Evolutionary conservation across 2,329 filamentous ascomycete genomes (phyloP), one percentile per base, ranked within the genome.

Genomic region (Fusarium cyanostomum): DNA sequence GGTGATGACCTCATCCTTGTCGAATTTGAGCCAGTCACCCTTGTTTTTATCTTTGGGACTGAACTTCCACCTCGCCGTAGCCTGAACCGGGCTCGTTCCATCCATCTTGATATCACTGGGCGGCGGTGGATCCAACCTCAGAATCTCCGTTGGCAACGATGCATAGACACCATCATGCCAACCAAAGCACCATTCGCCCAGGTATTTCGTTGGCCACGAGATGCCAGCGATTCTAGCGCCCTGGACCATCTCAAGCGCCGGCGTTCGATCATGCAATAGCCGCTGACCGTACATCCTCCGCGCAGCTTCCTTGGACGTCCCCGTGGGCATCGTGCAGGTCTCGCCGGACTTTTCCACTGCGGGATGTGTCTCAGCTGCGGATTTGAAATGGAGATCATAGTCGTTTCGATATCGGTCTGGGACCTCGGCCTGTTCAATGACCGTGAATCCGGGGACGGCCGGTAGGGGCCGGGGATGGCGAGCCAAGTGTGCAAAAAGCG

Each of bases 1-100:
- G 63, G 82, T 86, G 13, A 90, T 89, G 4, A 82, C 79, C 62
- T 91, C 89, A 16, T 86, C 86, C 71, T 88, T 89, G 27, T 89
- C 87, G 69, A 91, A 85, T 62, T 77, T 80, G n/a, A 87, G 75
- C 84, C 84, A 87, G 10, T 79, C 72, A 26, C 78, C 78, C 18
- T 74, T 76, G 16, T 26, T 50, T 49, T 61, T 71, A 9, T 79
- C 77, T 62, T 80, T 82, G 31, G 79, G 78, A 44, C 77, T 75
- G 74, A 84, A 86, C 71, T 80, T 84, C 84, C 84, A 87, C 55
- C 78, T 77, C 11, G 83, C 77, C 35, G 80, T 78, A 9, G 82
- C 84, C 43, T 78, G 78, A 35, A 85, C 75, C 10, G 78, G 78
- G 52, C 80, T 84, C 30, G 77, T 77, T 10, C 77, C 79, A 6